These are phyloP conservation scores for Platanthera zijinensis DNA, from an alignment of 106 monocot genomes.

Conservation along the genomic window DNA sequence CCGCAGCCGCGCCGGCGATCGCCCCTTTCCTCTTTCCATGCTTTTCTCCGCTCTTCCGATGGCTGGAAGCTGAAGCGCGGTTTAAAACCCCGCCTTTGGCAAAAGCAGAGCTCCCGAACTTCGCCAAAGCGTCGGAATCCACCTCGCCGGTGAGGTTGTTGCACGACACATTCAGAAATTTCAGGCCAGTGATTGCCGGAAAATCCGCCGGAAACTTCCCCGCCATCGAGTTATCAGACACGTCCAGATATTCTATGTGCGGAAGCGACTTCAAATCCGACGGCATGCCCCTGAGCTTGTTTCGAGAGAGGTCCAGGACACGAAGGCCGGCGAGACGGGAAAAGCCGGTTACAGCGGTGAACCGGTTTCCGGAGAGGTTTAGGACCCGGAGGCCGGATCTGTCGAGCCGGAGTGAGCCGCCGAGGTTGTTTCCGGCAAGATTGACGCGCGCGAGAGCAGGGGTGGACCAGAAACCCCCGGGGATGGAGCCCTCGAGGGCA, in stretches of 20 bases:
- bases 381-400: constrained; percentile 8
- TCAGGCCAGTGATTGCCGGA: constrained; percentile 25
- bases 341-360: constrained; percentile 38
- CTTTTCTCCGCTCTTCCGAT: background rate
- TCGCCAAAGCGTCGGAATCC: constrained; percentile 9
- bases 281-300: constrained; percentile 21
- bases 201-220: constrained; percentile 52
- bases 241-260: constrained; percentile 27
- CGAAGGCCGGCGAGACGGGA: constrained; percentile 15
- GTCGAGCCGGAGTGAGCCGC: constrained; percentile 52
- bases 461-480: constrained; percentile 53
- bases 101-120: constrained; percentile 64
- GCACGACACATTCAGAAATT: constrained; percentile 58
- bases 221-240: constrained; percentile 53
- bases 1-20: background rate
- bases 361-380: constrained; percentile 65
- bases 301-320: constrained; percentile 47
- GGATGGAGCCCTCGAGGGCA: constrained; percentile 56
- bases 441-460: constrained; percentile 44
- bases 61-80: background rate
- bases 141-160: constrained; percentile 70
- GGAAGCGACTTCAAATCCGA: constrained; percentile 15
- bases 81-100: constrained; percentile 24
- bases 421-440: constrained; percentile 60
- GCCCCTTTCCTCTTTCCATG: background rate